phyloP scores from a whole-genome alignment of 1,284 basidiomycete genomes.

The Coniferiporia weirii region DNA sequence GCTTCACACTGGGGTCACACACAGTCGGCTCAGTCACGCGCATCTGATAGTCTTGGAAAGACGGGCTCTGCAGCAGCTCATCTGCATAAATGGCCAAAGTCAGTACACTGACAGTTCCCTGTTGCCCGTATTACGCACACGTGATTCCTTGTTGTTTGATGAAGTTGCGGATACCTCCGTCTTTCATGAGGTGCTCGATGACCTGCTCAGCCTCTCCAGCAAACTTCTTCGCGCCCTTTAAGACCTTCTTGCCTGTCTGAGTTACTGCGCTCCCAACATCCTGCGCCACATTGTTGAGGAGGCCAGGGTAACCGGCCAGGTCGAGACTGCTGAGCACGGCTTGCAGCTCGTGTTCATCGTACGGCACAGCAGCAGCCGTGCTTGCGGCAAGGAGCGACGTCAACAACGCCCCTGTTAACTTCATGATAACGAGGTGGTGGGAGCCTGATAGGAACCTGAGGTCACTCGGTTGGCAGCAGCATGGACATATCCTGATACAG shows the following conservation, averaged over 20 bases:
- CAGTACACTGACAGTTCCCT: slow-evolving; percentile 1
- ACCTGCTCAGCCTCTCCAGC: slow-evolving; percentile 23
- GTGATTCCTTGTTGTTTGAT: slow-evolving; percentile 57
- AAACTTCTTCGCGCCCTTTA: slow-evolving; percentile 13
- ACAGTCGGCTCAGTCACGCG: slow-evolving; percentile 69
- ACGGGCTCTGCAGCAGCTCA: slow-evolving; percentile 70
- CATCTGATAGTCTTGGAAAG: slow-evolving; percentile 65
- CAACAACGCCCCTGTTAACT: slow-evolving; percentile 4
- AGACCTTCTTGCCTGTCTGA: slow-evolving; percentile 3
- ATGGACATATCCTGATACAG: neutral
- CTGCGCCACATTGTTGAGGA: slow-evolving; percentile 3
- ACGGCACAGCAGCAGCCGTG: slow-evolving; percentile 1
- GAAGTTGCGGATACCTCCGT: slow-evolving; percentile 49
- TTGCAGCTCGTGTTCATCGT: slow-evolving; percentile 9
- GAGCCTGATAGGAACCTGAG: too few species aligned
- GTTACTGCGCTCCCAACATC: neutral
- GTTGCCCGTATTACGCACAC: slow-evolving; percentile 39
- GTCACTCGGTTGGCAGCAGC: neutral
- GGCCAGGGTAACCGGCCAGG: neutral
- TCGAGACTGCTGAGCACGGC: slow-evolving; percentile 7
- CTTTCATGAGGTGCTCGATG: slow-evolving; percentile 42
- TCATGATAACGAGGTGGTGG: slow-evolving; percentile 1
- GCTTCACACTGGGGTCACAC: slow-evolving; percentile 80
- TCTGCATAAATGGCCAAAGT: slow-evolving; percentile 36
- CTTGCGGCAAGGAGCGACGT: slow-evolving; percentile 2